Conservation (phyloP, 139 green algal species). For the Eudorina sp. region DNA sequence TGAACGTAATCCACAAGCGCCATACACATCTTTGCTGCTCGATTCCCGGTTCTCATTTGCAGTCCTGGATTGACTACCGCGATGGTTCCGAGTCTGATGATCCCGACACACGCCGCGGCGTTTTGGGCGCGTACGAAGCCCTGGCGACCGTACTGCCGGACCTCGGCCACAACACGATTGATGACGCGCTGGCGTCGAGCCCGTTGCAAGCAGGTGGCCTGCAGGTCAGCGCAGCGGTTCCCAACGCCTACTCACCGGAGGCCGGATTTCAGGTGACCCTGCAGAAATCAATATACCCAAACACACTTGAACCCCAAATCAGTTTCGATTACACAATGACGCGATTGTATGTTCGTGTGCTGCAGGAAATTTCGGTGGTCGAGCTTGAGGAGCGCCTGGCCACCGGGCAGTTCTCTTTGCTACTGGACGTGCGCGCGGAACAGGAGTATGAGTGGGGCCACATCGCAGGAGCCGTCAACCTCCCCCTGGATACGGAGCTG, state of each 20-base stretch:
- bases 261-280: constrained; percentile 17
- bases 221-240: neutral
- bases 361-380: constrained; percentile 36
- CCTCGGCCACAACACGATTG: neutral
- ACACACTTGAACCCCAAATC: neutral
- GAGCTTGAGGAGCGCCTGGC: constrained; percentile 42
- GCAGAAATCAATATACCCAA: too few relatives aligned
- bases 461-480: constrained; percentile 39
- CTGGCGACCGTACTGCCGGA: neutral
- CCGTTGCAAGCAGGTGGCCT: neutral
- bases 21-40: too few relatives aligned
- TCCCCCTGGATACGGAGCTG: constrained; percentile 46
- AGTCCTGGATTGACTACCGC: constrained; percentile 32
- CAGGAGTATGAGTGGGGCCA: constrained; percentile 39
- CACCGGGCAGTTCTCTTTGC: constrained; percentile 31
- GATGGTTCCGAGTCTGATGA: constrained; percentile 18
- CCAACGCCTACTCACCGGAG: constrained; percentile 24
- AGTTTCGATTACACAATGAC: neutral
- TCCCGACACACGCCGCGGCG: too few relatives aligned
- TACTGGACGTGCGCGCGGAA: constrained; percentile 46
- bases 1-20: too few relatives aligned
- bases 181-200: neutral
- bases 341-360: neutral
- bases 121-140: neutral
- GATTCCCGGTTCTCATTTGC: too few relatives aligned